Evolutionary conservation across 2,329 filamentous ascomycete genomes (phyloP).

Genomic region (Nemania sp.): DNA sequence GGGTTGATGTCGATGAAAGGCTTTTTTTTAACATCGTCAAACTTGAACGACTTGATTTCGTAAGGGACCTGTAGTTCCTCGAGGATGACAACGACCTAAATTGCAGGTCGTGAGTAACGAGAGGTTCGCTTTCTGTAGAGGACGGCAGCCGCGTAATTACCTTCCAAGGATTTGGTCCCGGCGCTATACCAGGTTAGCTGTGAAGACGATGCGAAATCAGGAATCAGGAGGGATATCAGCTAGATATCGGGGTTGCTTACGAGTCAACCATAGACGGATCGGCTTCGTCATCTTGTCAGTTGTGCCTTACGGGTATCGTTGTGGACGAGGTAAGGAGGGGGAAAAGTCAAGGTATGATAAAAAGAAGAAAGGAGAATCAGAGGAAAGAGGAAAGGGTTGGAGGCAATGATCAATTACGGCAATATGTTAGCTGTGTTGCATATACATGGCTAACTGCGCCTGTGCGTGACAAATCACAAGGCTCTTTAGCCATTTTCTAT

Average conservation of each 20-base stretch:
- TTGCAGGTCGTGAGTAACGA: background rate
- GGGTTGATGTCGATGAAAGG: conserved; percentile 13
- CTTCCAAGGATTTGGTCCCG: conserved; percentile 15
- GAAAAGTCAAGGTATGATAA: no score
- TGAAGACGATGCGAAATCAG: background rate
- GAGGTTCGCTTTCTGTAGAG: background rate
- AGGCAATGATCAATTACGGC: no score
- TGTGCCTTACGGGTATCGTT: no score
- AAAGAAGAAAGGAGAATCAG: no score
- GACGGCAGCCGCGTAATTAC: background rate
- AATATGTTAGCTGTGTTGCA: no score
- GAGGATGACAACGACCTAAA: conserved; percentile 5
- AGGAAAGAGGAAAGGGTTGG: no score
- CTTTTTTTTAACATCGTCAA: conserved; percentile 7
- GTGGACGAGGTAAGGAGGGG: no score
- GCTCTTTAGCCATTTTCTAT: no score
- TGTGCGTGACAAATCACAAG: no score
- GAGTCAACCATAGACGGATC: conserved; percentile 14
- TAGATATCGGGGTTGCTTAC: background rate
- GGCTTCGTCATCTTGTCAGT: background rate
- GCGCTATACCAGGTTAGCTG: background rate
- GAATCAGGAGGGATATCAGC: background rate
- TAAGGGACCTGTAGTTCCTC: conserved; percentile 5
- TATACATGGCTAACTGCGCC: no score
- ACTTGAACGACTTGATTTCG: background rate